A percentile compares a stretch with the other conserved stretches of the same genome.
Evolutionary conservation across 2,329 filamentous ascomycete genomes (phyloP).

Genomic region (Aspergillus japonicus): DNA sequence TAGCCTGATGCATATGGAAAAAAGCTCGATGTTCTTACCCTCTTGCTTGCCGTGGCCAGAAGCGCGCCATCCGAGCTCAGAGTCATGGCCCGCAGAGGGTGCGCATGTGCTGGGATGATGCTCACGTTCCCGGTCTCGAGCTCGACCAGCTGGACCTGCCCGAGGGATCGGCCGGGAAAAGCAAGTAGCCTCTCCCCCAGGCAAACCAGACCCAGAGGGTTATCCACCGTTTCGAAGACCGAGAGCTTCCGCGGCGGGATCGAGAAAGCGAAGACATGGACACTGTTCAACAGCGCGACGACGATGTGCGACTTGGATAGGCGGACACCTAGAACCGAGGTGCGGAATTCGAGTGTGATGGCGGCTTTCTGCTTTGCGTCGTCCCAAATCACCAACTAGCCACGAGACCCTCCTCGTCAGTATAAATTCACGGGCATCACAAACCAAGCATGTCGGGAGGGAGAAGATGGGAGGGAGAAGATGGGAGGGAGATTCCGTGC

Average conservation of each 20-base stretch:
- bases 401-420: neutral
- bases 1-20: neutral
- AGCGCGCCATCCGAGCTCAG: slow-evolving; percentile 77
- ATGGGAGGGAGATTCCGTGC: slow-evolving; percentile 5
- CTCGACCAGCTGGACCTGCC: slow-evolving; percentile 87
- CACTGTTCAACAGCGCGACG: slow-evolving; percentile 76
- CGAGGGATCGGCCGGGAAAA: slow-evolving; percentile 81
- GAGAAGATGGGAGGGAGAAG: too few species aligned
- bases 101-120: slow-evolving; percentile 88
- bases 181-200: slow-evolving; percentile 71
- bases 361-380: slow-evolving; percentile 73
- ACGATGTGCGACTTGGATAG: slow-evolving; percentile 74
- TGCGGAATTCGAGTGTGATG: slow-evolving; percentile 75
- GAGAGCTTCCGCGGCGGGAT: slow-evolving; percentile 68
- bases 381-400: slow-evolving; percentile 80
- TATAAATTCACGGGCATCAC: neutral
- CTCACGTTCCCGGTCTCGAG: slow-evolving; percentile 76
- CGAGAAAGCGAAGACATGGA: slow-evolving; percentile 77
- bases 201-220: slow-evolving; percentile 76
- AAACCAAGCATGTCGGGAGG: neutral
- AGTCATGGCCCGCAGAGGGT: slow-evolving; percentile 72
- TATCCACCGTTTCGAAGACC: slow-evolving; percentile 82
- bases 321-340: slow-evolving; percentile 75
- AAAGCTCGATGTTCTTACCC: slow-evolving; percentile 42
- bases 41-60: slow-evolving; percentile 87